Conservation (phyloP, 768 basidiomycete species). For the Podaxis sp. region DNA sequence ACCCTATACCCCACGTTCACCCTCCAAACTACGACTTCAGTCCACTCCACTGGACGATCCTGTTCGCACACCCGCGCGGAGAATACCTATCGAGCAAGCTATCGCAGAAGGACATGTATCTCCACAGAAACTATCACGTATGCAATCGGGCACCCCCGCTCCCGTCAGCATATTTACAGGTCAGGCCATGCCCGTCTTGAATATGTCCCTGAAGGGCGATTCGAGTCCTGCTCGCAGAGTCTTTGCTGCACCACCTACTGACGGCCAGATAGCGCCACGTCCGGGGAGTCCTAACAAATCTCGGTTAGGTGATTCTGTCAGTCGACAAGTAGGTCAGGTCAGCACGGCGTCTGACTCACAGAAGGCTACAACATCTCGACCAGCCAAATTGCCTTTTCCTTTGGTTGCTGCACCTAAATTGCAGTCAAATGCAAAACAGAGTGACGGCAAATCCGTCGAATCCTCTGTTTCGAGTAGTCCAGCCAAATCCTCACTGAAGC, state of each 20-base stretch:
- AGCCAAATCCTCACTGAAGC: constrained; percentile 47
- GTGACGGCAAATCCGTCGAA: neutral
- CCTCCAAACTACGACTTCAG: constrained; percentile 32
- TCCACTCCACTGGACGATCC: constrained; percentile 33
- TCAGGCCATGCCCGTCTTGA: constrained; percentile 10
- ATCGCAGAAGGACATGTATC: constrained; percentile 51
- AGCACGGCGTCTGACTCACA: neutral
- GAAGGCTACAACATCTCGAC: neutral
- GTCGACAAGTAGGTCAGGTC: neutral
- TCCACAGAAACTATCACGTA: constrained; percentile 41
- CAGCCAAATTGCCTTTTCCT: constrained; percentile 36
- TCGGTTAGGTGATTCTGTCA: neutral
- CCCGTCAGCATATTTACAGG: constrained; percentile 10
- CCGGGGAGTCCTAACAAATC: constrained; percentile 16
- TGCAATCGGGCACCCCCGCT: constrained; percentile 22
- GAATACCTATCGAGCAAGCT: constrained; percentile 57
- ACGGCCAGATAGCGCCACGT: neutral
- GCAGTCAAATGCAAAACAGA: constrained; percentile 5
- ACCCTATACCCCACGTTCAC: constrained; percentile 11
- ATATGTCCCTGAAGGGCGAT: constrained; percentile 10
- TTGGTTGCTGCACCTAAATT: constrained; percentile 22
- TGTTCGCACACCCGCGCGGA: constrained; percentile 59
- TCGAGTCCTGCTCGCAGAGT: constrained; percentile 16
- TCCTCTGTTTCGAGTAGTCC: constrained; percentile 23
- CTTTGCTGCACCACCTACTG: neutral